These are phyloP conservation scores for Vaccinium myrtillus DNA, from an alignment of 148 eudicot genomes.

Conservation along the genomic window DNA sequence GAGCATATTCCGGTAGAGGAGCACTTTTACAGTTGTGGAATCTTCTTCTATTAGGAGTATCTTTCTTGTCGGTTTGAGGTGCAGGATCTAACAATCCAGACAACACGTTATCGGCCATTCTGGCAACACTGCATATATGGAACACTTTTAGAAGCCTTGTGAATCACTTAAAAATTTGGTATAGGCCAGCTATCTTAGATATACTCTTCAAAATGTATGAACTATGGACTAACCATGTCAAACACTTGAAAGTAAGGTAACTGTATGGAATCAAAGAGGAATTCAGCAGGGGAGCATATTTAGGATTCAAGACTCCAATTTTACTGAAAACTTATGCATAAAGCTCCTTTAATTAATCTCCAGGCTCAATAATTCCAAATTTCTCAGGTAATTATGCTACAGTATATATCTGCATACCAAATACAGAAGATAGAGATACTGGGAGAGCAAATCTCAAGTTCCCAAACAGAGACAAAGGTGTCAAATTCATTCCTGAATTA, in stretches of 20 bases:
- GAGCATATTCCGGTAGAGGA: slow-evolving; percentile 42
- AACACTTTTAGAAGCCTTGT: slow-evolving; percentile 7
- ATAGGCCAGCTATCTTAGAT: not conserved
- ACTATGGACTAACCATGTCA: not conserved
- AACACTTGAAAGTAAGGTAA: not conserved
- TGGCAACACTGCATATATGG: not conserved
- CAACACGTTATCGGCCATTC: slow-evolving; percentile 29
- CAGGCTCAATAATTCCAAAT: not conserved
- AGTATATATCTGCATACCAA: not conserved
- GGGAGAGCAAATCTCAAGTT: not conserved
- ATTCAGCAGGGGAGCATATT: not conserved
- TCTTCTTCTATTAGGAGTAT: slow-evolving; percentile 41
- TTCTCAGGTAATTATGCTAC: not conserved
- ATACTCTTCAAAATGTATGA: not conserved
- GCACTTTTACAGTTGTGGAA: slow-evolving; percentile 58
- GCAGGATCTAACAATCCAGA: slow-evolving; percentile 24
- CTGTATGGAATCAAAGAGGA: not conserved
- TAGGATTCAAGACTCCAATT: not conserved
- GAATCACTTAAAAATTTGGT: slow-evolving; percentile 17
- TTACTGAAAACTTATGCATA: not conserved
- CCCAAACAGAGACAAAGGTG: not conserved
- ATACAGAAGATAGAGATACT: not conserved
- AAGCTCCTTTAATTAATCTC: not conserved
- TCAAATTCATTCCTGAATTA: not conserved
- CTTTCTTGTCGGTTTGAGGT: slow-evolving; percentile 14